These are phyloP conservation scores for Candida mesenterica DNA, from an alignment of 1,139 yeast genomes.

Conservation along the genomic window DNA sequence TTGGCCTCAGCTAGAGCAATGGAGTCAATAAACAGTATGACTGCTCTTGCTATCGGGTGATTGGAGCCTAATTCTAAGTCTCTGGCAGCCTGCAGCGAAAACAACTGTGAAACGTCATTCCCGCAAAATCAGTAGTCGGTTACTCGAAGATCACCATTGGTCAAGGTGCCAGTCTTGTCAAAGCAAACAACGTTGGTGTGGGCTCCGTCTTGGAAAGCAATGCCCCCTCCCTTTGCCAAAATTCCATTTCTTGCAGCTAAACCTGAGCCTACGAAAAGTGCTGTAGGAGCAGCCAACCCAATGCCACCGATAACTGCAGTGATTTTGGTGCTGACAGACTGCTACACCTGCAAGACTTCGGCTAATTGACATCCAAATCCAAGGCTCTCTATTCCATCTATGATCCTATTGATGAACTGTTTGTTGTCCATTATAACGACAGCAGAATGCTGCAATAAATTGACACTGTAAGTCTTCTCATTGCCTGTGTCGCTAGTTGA, in stretches of 20 bases:
- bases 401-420: conserved; percentile 49
- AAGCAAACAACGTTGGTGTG: conserved; percentile 63
- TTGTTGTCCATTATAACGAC: conserved; percentile 51
- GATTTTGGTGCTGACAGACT: conserved; percentile 47
- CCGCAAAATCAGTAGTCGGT: conserved; percentile 42
- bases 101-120: conserved; percentile 18
- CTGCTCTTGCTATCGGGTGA: conserved; percentile 68
- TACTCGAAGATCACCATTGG: conserved; percentile 61
- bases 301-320: conserved; percentile 65
- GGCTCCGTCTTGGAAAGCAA: conserved; percentile 77
- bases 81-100: conserved; percentile 50
- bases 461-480: conserved; percentile 38
- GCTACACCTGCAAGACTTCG: conserved; percentile 59
- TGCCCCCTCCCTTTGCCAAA: conserved; percentile 77
- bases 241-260: conserved; percentile 61
- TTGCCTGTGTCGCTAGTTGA: conserved; percentile 13
- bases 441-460: conserved; percentile 42
- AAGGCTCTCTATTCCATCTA: conserved; percentile 45
- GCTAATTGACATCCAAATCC: conserved; percentile 60
- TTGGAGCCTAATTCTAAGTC: conserved; percentile 65
- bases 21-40: conserved; percentile 40
- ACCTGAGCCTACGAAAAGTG: conserved; percentile 47
- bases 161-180: conserved; percentile 79
- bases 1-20: conserved; percentile 14
- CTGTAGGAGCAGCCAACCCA: conserved; percentile 50